Evolutionary conservation across 768 basidiomycete genomes (phyloP).

Genomic region (Suillus variegatus): DNA sequence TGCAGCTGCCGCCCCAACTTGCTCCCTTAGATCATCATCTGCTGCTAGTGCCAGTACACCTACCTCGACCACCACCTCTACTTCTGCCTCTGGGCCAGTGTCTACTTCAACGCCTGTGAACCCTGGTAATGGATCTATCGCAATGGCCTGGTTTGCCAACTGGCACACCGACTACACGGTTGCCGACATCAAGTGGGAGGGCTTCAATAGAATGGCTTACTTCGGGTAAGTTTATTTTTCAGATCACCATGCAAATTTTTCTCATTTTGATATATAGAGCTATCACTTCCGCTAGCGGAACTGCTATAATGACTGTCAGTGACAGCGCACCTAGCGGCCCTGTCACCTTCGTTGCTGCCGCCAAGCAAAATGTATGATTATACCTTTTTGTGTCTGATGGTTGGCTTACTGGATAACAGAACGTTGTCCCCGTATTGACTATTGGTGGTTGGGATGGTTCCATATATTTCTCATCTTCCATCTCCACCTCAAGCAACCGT

Average conservation of each 20-base stretch:
- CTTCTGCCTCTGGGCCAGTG: slow-evolving; percentile 4
- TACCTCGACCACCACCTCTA: slow-evolving; percentile 4
- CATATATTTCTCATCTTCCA: slow-evolving; percentile 58
- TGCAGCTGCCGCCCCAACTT: slow-evolving; percentile 31
- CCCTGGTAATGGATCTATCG: slow-evolving; percentile 31
- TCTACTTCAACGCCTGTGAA: background rate
- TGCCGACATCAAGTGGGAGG: slow-evolving; percentile 59
- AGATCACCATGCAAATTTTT: background rate
- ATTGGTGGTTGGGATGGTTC: slow-evolving; percentile 73
- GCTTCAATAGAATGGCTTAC: slow-evolving; percentile 69
- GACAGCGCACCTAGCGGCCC: slow-evolving; percentile 10
- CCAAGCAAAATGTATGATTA: slow-evolving; percentile 26
- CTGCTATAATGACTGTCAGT: slow-evolving; percentile 14
- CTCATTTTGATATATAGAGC: background rate
- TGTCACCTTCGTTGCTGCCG: slow-evolving; percentile 25
- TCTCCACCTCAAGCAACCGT: slow-evolving; percentile 55
- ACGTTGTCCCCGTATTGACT: slow-evolving; percentile 57
- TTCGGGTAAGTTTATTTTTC: slow-evolving; percentile 43
- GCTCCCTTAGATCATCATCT: slow-evolving; percentile 18
- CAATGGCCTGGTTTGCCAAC: slow-evolving; percentile 71
- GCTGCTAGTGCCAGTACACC: slow-evolving; percentile 3
- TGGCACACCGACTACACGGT: slow-evolving; percentile 58
- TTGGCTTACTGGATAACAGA: slow-evolving; percentile 30
- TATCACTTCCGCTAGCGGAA: slow-evolving; percentile 17
- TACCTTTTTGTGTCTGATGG: background rate